phyloP scores from a whole-genome alignment of 192 early-diverging fungal species.

The Spinellus fusiger region DNA sequence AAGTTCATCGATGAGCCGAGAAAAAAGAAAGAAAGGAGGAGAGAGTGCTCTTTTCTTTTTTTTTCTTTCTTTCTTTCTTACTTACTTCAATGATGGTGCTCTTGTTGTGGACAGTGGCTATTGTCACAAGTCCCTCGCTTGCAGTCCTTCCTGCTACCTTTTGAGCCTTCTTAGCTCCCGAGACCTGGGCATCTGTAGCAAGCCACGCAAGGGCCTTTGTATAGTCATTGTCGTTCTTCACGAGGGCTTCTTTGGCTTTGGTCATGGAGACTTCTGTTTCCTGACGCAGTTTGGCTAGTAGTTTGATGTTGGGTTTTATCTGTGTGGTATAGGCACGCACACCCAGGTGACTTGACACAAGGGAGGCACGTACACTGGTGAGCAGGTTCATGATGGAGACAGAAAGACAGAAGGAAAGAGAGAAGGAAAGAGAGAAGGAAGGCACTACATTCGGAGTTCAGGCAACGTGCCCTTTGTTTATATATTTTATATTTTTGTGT shows the following conservation, averaged over 20 bases:
- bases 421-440: not conserved
- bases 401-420: not conserved
- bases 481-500: no score
- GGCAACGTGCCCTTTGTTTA: no score
- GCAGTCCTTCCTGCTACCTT: constrained; percentile 78
- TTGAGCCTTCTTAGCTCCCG: constrained; percentile 71
- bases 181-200: constrained; percentile 57
- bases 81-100: constrained; percentile 66
- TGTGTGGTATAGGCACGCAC: constrained; percentile 5
- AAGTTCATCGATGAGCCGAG: not conserved
- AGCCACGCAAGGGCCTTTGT: constrained; percentile 79
- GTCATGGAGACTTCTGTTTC: constrained; percentile 72
- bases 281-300: constrained; percentile 70
- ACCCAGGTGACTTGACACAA: not conserved
- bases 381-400: not conserved
- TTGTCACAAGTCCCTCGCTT: constrained; percentile 71
- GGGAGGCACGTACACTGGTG: not conserved
- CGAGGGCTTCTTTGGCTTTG: constrained; percentile 85
- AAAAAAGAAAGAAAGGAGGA: not conserved
- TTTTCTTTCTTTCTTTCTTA: not conserved
- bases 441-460: not conserved
- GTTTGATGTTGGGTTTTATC: constrained; percentile 41
- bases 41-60: not conserved
- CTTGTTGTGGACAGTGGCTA: constrained; percentile 45
- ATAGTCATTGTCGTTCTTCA: constrained; percentile 64